Percentiles rank a stretch among this genome's conserved stretches.
Conservation (phyloP, 1,139 yeast species). For the Meyerozyma smithsonii region DNA sequence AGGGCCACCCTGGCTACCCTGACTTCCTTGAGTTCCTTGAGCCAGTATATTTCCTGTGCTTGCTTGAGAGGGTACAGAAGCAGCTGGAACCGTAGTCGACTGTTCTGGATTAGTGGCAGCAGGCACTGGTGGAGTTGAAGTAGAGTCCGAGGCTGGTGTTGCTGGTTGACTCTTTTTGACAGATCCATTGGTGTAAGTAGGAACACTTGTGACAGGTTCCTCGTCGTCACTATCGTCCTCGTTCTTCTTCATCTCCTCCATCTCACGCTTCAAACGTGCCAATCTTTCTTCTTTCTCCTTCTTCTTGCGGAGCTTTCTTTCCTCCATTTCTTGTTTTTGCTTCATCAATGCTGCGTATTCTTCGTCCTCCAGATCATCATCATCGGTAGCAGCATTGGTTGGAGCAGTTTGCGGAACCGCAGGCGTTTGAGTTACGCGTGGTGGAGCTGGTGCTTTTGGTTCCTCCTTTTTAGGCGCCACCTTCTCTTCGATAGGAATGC, state of each 20-base stretch:
- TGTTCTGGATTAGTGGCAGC: conserved; percentile 7
- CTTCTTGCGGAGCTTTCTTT: conserved; percentile 42
- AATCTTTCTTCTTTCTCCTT: conserved; percentile 55
- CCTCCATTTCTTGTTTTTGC: conserved; percentile 47
- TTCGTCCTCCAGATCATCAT: conserved; percentile 30
- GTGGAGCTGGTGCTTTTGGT: conserved; percentile 2
- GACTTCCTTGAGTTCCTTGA: too few relatives aligned
- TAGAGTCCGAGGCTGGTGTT: conserved; percentile 6
- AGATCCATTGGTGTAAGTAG: conserved; percentile 17
- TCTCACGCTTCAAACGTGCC: conserved; percentile 57
- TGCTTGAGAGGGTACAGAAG: conserved; percentile 8
- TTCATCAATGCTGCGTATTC: conserved; percentile 44
- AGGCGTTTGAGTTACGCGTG: too few relatives aligned
- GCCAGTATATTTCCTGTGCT: too few relatives aligned
- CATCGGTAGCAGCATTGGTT: conserved; percentile 27
- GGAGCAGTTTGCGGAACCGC: conserved; percentile 5
- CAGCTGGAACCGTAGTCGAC: too few relatives aligned
- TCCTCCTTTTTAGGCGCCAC: conserved; percentile 1
- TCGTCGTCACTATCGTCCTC: conserved; percentile 37
- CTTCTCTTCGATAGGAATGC: conserved; percentile 9
- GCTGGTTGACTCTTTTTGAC: conserved; percentile 4
- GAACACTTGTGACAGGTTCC: conserved; percentile 23
- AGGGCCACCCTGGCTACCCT: too few relatives aligned
- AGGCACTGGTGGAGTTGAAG: conserved; percentile 11
- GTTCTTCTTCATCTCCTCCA: conserved; percentile 49